Conservation (phyloP, 306 rosid species). For the Quercus variabilis region DNA sequence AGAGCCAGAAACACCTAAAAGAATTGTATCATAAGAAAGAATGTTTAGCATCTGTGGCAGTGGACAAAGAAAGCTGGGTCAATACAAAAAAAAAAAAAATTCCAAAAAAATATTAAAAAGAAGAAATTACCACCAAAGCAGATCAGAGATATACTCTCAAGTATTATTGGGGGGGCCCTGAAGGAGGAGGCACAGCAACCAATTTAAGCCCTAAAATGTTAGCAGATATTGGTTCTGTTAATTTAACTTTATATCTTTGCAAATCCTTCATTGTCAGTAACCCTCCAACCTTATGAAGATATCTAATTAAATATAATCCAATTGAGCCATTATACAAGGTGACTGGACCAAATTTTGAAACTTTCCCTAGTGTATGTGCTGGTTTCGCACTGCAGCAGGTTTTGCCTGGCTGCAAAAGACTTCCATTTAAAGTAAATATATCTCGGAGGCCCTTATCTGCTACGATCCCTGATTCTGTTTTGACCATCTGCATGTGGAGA, state of each 20-base stretch:
- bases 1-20: constrained; percentile 59
- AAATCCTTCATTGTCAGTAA: constrained; percentile 57
- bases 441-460: constrained; percentile 56
- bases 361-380: constrained; percentile 44
- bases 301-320: constrained; percentile 51
- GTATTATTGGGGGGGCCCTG: constrained; percentile 73
- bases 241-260: constrained; percentile 42
- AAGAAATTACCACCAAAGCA: not conserved
- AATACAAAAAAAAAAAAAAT: not conserved
- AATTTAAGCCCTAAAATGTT: constrained; percentile 50
- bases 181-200: constrained; percentile 81
- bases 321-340: constrained; percentile 58
- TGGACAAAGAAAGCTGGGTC: constrained; percentile 9
- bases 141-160: constrained; percentile 40
- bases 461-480: constrained; percentile 42
- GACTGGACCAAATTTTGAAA: constrained; percentile 47
- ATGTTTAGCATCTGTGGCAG: constrained; percentile 67
- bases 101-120: not conserved
- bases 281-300: constrained; percentile 67
- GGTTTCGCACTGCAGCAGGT: constrained; percentile 49
- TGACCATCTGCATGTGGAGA: constrained; percentile 54
- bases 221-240: constrained; percentile 39
- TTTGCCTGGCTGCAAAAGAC: constrained; percentile 51
- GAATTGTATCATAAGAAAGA: constrained; percentile 52
- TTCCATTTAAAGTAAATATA: constrained; percentile 63